Conservation (phyloP, 148 eudicot genomes). For the Silene uniflora region DNA sequence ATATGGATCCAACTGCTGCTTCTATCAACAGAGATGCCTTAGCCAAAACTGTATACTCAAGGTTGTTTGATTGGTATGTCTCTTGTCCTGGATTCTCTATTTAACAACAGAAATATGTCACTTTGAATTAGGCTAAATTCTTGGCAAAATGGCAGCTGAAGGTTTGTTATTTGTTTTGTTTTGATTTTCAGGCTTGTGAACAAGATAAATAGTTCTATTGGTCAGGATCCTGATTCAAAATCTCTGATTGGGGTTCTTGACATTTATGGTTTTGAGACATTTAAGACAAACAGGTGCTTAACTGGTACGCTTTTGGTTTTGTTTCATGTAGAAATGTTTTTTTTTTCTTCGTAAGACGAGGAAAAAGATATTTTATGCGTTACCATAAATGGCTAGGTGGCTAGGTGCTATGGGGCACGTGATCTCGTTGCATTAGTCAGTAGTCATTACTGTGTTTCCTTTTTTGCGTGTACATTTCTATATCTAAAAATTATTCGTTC, state of each 20-base stretch:
- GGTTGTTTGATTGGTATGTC: constrained; percentile 89
- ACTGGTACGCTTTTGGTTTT: constrained; percentile 92
- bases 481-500: background rate
- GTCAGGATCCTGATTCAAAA: constrained; percentile 87
- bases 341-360: constrained; percentile 24
- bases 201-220: constrained; percentile 91
- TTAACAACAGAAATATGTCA: background rate
- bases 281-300: constrained; percentile 99
- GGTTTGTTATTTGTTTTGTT: constrained; percentile 12
- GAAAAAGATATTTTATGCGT: constrained; percentile 13
- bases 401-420: background rate
- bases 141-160: constrained; percentile 4
- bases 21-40: constrained; percentile 82
- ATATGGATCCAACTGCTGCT: constrained; percentile 74
- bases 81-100: background rate
- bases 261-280: constrained; percentile 97
- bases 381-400: background rate
- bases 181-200: constrained; percentile 67
- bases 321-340: constrained; percentile 26
- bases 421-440: background rate
- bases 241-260: constrained; percentile 85
- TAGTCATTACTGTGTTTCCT: too few relatives aligned
- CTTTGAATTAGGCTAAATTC: constrained; percentile 2
- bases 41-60: constrained; percentile 81
- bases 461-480: background rate